phyloP scores from a whole-genome alignment of 2,329 filamentous ascomycete genomes.

The Phialemoniopsis sp. region DNA sequence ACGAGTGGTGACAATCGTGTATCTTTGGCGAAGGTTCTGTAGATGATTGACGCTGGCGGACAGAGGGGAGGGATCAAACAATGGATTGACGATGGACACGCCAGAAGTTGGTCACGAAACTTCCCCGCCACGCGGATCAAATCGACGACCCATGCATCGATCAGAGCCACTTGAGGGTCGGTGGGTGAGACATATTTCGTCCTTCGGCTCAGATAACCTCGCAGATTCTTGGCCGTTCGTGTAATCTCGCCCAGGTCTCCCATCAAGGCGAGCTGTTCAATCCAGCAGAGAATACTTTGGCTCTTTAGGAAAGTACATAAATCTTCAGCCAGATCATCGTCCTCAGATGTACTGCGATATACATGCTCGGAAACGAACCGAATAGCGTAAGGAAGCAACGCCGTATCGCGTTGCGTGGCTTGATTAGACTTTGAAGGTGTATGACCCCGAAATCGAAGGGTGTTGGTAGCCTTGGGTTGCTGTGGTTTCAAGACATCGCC shows the following conservation, averaged over 20 bases:
- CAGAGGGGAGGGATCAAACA: constrained; percentile 24
- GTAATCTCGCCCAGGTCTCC: constrained; percentile 14
- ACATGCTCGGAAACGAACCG: no score
- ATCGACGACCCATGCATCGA: constrained; percentile 24
- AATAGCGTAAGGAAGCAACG: no score
- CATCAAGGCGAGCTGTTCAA: no score
- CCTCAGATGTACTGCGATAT: no score
- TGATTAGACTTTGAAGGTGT: constrained; percentile 7
- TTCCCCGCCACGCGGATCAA: constrained; percentile 23
- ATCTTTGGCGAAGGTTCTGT: constrained; percentile 11
- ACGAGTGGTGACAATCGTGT: constrained; percentile 4
- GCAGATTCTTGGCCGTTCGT: constrained; percentile 22
- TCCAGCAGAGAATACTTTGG: no score
- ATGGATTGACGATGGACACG: constrained; percentile 25
- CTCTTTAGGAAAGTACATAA: no score
- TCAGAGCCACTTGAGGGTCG: constrained; percentile 12
- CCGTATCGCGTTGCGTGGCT: no score
- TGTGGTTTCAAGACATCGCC: constrained; percentile 10
- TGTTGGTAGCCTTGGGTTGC: no score
- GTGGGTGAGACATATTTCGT: constrained; percentile 15
- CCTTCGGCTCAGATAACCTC: constrained; percentile 17
- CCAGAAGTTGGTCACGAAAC: constrained; percentile 20
- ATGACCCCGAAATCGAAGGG: constrained; percentile 3
- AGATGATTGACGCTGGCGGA: constrained; percentile 22
- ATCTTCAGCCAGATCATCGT: no score